phyloP scores from a whole-genome alignment of 2,329 filamentous ascomycete genomes.

The Pezicula radicicola region DNA sequence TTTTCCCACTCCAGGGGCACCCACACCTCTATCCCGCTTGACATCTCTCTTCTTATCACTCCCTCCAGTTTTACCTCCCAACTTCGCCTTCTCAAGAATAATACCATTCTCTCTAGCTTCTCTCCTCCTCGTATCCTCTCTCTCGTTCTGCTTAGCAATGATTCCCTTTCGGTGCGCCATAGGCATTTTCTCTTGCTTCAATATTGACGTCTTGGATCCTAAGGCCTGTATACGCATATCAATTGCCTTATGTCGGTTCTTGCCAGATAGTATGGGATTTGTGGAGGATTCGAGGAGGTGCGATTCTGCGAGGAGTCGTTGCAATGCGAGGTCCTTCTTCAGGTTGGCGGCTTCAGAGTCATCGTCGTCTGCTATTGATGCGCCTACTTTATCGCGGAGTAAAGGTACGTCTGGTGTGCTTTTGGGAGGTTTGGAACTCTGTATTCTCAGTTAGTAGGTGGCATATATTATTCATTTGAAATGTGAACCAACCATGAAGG shows the following conservation, averaged over 20 bases:
- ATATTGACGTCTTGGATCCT: slow-evolving; percentile 73
- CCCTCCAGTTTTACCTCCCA: slow-evolving; percentile 26
- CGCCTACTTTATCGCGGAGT: slow-evolving; percentile 18
- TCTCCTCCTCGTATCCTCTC: slow-evolving; percentile 67
- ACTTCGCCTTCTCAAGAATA: slow-evolving; percentile 65
- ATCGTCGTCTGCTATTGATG: slow-evolving; percentile 43
- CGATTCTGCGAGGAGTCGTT: slow-evolving; percentile 86
- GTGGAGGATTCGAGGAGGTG: slow-evolving; percentile 71
- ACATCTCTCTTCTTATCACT: slow-evolving; percentile 37
- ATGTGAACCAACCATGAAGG: slow-evolving; percentile 63
- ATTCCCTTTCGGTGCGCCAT: slow-evolving; percentile 88
- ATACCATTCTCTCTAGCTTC: slow-evolving; percentile 91
- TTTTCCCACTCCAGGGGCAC: slow-evolving; percentile 75
- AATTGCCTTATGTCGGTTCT: slow-evolving; percentile 74
- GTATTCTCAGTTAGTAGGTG: slow-evolving; percentile 4
- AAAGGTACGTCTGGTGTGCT: slow-evolving; percentile 17
- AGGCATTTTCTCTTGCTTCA: slow-evolving; percentile 83
- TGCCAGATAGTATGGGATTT: slow-evolving; percentile 51
- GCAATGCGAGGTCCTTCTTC: slow-evolving; percentile 88
- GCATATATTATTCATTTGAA: too few species aligned
- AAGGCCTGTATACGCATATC: slow-evolving; percentile 82
- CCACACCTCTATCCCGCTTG: slow-evolving; percentile 59
- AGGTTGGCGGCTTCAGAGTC: slow-evolving; percentile 64
- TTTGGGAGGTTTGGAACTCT: slow-evolving; percentile 28
- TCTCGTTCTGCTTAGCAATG: slow-evolving; percentile 56